Percentiles rank a stretch among this genome's conserved stretches.
phyloP scores from a whole-genome alignment of 352 stramenopile species.

The Globisporangium yorkense region DNA sequence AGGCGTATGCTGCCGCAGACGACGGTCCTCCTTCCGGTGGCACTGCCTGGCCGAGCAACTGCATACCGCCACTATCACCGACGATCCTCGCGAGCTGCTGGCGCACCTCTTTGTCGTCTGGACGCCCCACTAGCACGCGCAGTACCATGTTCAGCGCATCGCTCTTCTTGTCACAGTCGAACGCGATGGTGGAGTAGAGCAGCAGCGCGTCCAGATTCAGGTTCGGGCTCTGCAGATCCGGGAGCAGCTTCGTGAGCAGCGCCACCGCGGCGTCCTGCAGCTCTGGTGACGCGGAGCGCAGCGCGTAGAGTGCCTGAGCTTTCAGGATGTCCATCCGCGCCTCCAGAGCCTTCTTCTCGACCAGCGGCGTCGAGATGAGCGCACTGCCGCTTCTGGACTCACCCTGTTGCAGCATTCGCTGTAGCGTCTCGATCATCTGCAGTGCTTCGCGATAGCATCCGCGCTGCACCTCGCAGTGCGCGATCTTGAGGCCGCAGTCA shows the following conservation, averaged over 20 bases:
- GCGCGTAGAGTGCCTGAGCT: slow-evolving; percentile 43
- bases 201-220: slow-evolving; percentile 66
- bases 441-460: slow-evolving; percentile 22
- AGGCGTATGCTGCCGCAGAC: slow-evolving; percentile 61
- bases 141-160: slow-evolving; percentile 68
- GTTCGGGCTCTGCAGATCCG: slow-evolving; percentile 35
- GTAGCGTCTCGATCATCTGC: slow-evolving; percentile 32
- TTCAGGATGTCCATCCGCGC: slow-evolving; percentile 45
- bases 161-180: slow-evolving; percentile 49
- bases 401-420: slow-evolving; percentile 26
- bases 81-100: slow-evolving; percentile 45
- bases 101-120: slow-evolving; percentile 43
- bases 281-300: slow-evolving; percentile 19
- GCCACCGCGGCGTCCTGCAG: slow-evolving; percentile 53
- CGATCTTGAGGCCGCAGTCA: slow-evolving; percentile 35
- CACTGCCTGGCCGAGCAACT: slow-evolving; percentile 33
- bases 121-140: slow-evolving; percentile 46
- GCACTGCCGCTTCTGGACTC: slow-evolving; percentile 16
- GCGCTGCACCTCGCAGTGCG: slow-evolving; percentile 36
- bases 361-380: not conserved
- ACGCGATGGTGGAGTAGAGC: slow-evolving; percentile 52
- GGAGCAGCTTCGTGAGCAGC: slow-evolving; percentile 48
- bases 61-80: slow-evolving; percentile 27
- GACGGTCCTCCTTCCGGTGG: slow-evolving; percentile 26
- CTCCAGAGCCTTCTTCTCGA: slow-evolving; percentile 21